Evolutionary conservation across 352 stramenopile genomes (phyloP), one percentile per base, ranked within the genome.

Genomic region (Pythium aristosporum): DNA sequence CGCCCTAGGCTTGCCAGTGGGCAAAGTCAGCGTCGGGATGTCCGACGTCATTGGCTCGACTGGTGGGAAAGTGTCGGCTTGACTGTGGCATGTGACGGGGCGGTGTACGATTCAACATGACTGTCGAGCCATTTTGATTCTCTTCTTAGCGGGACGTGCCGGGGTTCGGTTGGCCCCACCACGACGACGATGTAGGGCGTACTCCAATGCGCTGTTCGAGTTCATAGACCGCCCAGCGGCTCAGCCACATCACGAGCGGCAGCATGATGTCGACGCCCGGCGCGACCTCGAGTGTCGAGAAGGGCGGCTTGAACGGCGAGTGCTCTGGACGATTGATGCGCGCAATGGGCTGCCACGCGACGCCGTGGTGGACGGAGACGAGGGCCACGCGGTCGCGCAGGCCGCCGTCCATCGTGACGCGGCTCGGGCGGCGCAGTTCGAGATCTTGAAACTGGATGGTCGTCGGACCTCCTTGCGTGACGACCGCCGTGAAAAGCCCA

Each of bases 351-450:
- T 55, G 43, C 56, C 56, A 55, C 32, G 43, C 13, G 10, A 63
- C 21, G 16, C 56, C 56, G 34, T 63, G 56, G 34, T 63, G 56
- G 56, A 63, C 43, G 10, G 56, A 54, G 6, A 63, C 56, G 13
- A 55, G 28, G 20, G 46, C 55, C 55, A 43, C 55, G n/a, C 56
- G 56, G 21, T 63, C 56, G 21, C 56, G 42, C 21, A 39, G 21
- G 0, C 32, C 34, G 1, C 56, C 56, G 21, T 53, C 56, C 4
- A 63, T n/a, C 7, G 30, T 28, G 10, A 46, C 56, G 20, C 56
- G 56, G 23, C 56, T 63, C 20, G 56, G 56, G 13, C 56, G 56
- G 1, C 43, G 44, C 43, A 63, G 46, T 44, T 55, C 56, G 3
- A 25, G 5, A 32, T 63, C 56, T 46, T 63, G 41, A 32, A 63